These are phyloP conservation scores for Xylariaceae sp. DNA, from an alignment of 2,329 filamentous ascomycete genomes.

Conservation along the genomic window DNA sequence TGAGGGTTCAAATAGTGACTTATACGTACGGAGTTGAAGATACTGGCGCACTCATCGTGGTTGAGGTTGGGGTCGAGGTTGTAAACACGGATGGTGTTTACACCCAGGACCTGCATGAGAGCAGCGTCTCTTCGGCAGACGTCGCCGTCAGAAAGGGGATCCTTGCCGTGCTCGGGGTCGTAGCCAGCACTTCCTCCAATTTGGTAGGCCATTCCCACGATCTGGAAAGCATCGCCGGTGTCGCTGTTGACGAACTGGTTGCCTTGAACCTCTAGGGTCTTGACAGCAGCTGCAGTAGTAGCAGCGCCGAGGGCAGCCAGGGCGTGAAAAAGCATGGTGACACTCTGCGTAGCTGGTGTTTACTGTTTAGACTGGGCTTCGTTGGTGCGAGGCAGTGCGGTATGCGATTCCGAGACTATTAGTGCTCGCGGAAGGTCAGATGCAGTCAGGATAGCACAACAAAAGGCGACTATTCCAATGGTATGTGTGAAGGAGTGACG, in stretches of 20 bases:
- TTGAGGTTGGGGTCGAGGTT: conserved; percentile 62
- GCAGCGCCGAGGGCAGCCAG: conserved; percentile 51
- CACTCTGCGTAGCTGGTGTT: background rate
- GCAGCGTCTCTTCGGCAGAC: conserved; percentile 61
- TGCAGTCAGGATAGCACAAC: too few relatives aligned
- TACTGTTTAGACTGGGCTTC: background rate
- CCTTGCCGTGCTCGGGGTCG: conserved; percentile 47
- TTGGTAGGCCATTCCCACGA: conserved; percentile 66
- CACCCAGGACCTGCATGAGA: conserved; percentile 59
- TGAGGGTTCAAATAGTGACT: background rate
- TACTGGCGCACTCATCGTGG: conserved; percentile 62
- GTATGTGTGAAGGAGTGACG: conserved; percentile 7
- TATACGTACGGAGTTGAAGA: conserved; percentile 55
- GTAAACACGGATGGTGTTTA: conserved; percentile 68
- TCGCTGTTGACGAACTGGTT: conserved; percentile 56
- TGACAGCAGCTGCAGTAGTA: conserved; percentile 51
- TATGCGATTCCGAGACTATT: too few relatives aligned
- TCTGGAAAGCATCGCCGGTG: conserved; percentile 58
- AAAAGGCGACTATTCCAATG: background rate
- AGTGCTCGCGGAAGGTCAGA: too few relatives aligned
- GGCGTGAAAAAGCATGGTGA: conserved; percentile 33
- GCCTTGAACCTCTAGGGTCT: conserved; percentile 51
- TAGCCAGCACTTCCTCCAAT: conserved; percentile 62
- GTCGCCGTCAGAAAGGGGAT: conserved; percentile 56
- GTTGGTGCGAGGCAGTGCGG: too few relatives aligned